Conservation (phyloP, 768 basidiomycete genomes). For the Termitomyces sp. region DNA sequence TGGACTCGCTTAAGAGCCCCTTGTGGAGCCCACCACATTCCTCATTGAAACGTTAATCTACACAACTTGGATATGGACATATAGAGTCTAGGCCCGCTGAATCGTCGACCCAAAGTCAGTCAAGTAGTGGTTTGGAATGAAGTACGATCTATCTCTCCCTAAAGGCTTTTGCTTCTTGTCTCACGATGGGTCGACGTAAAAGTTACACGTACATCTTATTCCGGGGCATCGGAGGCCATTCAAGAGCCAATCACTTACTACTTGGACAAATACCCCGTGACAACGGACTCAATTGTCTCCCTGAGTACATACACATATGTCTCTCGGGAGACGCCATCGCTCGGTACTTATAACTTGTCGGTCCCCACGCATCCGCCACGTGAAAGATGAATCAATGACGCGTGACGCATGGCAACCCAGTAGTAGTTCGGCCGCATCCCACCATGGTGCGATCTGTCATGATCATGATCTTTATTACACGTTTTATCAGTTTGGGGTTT, state of each 20-base stretch:
- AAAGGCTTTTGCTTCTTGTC: neutral
- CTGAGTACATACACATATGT: constrained; percentile 2
- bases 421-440: neutral
- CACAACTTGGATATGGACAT: neutral
- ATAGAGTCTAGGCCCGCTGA: neutral
- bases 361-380: constrained; percentile 13
- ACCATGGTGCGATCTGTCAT: constrained; percentile 6
- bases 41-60: neutral
- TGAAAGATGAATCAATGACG: constrained; percentile 12
- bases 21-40: neutral
- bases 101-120: neutral
- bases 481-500: constrained; percentile 1
- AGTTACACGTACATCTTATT: neutral
- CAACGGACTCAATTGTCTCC: neutral
- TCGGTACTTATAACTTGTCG: constrained; percentile 12
- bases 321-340: constrained; percentile 12
- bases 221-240: neutral
- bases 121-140: neutral
- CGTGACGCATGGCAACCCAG: constrained; percentile 8
- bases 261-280: neutral
- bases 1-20: neutral
- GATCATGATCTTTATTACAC: constrained; percentile 10
- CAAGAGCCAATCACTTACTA: neutral
- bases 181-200: constrained; percentile 9
- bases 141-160: neutral